Evolutionary conservation across 106 monocot species (phyloP).

Genomic region (Iris macrosiphon): DNA sequence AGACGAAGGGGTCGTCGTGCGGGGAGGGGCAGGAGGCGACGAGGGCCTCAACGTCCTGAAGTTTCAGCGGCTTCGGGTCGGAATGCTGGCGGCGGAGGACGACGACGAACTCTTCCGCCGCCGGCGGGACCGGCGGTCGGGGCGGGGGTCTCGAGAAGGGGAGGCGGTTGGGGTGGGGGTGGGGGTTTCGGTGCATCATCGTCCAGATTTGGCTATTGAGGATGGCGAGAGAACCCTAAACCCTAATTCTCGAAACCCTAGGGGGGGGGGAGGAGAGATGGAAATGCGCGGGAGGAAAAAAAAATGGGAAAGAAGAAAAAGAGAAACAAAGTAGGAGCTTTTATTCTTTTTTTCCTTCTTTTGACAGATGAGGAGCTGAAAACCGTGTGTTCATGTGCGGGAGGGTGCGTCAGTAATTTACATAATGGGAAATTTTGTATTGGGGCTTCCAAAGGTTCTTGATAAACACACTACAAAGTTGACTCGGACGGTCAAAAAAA

Average conservation of each 20-base stretch:
- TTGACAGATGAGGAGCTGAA: too few species aligned
- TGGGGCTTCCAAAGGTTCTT: too few species aligned
- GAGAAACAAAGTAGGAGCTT: too few species aligned
- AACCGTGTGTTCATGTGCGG: too few species aligned
- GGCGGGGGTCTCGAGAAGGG: neutral
- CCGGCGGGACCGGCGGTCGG: too few species aligned
- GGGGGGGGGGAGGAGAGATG: neutral
- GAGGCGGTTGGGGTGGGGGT: neutral
- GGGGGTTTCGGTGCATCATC: neutral
- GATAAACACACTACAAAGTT: too few species aligned
- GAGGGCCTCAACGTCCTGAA: slow-evolving; percentile 2
- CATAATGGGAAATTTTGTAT: too few species aligned
- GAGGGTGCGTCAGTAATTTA: too few species aligned
- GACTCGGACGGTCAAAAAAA: too few species aligned
- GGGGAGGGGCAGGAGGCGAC: slow-evolving; percentile 7
- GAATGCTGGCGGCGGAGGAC: neutral
- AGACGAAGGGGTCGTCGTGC: neutral
- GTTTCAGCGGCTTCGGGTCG: neutral
- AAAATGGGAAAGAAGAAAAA: neutral
- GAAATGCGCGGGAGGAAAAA: neutral
- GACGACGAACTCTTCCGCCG: slow-evolving; percentile 11
- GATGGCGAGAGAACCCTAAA: neutral
- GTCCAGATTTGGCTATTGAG: neutral
- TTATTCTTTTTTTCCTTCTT: too few species aligned
- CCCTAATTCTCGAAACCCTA: neutral